phyloP scores from a whole-genome alignment of 495 filamentous ascomycete genomes.

The Sphaerosporella brunnea region DNA sequence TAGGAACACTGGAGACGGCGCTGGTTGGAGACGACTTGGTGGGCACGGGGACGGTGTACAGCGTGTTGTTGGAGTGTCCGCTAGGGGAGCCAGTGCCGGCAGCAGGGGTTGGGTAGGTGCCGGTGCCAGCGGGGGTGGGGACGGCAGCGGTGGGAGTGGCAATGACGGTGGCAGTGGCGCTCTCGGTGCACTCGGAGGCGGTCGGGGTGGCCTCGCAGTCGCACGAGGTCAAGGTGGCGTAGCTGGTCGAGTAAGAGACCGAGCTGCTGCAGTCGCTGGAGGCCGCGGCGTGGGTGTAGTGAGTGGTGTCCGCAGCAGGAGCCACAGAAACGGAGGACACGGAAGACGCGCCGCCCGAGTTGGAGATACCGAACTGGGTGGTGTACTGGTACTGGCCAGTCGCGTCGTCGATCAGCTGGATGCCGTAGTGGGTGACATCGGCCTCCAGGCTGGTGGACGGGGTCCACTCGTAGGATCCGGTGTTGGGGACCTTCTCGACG shows the following conservation, averaged over 20 bases:
- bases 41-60: slow-evolving; percentile 12
- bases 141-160: slow-evolving; percentile 9
- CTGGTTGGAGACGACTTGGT: slow-evolving; percentile 19
- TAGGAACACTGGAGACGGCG: slow-evolving; percentile 21
- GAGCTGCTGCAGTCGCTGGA: slow-evolving; percentile 9
- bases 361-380: slow-evolving; percentile 50
- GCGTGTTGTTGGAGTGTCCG: slow-evolving; percentile 15
- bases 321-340: slow-evolving; percentile 11
- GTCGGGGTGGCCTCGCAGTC: slow-evolving; percentile 21
- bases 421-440: slow-evolving; percentile 39
- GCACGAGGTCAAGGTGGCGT: slow-evolving; percentile 6
- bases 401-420: slow-evolving; percentile 45
- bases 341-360: slow-evolving; percentile 22
- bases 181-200: slow-evolving; percentile 14
- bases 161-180: slow-evolving; percentile 7
- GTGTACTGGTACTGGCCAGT: slow-evolving; percentile 51
- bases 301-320: not conserved
- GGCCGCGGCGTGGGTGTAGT: slow-evolving; percentile 1
- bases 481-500: slow-evolving; percentile 40
- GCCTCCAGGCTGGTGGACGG: slow-evolving; percentile 33
- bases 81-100: slow-evolving; percentile 1
- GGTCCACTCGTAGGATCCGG: slow-evolving; percentile 41
- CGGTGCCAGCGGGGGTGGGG: slow-evolving; percentile 9
- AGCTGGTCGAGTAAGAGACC: slow-evolving; percentile 3
- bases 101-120: slow-evolving; percentile 13